phyloP scores from a whole-genome alignment of 768 basidiomycete genomes.

The Naganishia vaughanmartiniae region DNA sequence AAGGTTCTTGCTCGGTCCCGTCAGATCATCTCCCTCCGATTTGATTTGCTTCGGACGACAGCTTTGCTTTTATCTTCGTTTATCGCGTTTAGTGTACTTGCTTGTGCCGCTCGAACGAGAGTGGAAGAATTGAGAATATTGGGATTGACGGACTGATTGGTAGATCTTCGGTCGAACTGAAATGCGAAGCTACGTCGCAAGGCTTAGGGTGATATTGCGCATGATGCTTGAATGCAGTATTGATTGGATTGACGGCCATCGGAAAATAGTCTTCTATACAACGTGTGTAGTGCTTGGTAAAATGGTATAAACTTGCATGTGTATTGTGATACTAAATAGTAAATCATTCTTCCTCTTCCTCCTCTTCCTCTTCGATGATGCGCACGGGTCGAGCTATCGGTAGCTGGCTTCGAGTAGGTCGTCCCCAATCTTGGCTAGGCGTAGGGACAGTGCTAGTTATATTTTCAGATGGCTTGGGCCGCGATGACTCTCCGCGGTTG shows the following conservation, averaged over 20 bases:
- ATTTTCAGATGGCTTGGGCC: neutral
- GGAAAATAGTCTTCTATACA: neutral
- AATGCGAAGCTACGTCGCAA: too few species aligned
- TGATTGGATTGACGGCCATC: neutral
- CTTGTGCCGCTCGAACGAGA: too few species aligned
- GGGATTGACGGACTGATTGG: too few species aligned
- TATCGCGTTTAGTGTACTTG: too few species aligned
- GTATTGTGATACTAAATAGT: conserved; percentile 10
- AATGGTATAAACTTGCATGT: neutral
- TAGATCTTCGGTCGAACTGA: too few species aligned
- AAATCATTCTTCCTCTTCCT: conserved; percentile 27
- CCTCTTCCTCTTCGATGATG: conserved; percentile 37
- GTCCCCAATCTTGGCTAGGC: neutral
- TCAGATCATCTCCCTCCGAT: too few species aligned
- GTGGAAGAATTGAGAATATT: too few species aligned
- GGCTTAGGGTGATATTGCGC: too few species aligned
- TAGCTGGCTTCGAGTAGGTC: conserved; percentile 1
- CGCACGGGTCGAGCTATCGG: conserved; percentile 21
- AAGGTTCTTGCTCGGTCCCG: too few species aligned
- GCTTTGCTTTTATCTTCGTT: too few species aligned
- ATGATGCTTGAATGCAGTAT: neutral
- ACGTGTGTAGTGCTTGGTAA: neutral
- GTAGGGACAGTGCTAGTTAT: neutral
- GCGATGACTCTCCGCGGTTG: neutral
- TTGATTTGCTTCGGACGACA: too few species aligned